phyloP scores from a whole-genome alignment of 805 yeast species.

The Lachancea sp. region DNA sequence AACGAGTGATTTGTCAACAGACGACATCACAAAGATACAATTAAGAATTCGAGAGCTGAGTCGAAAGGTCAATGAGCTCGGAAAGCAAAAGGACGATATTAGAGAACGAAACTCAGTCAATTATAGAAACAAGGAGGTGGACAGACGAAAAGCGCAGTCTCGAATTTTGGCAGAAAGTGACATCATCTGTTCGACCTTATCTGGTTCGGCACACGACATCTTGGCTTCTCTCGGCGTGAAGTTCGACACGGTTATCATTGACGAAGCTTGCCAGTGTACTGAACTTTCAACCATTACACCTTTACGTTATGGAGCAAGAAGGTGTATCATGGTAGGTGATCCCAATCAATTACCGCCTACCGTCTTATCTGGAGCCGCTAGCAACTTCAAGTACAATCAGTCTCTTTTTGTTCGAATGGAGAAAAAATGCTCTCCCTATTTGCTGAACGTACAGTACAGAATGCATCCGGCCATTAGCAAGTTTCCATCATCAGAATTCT shows the following conservation, averaged over 20 bases:
- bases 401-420: conserved; percentile 93
- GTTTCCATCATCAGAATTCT: conserved; percentile 84
- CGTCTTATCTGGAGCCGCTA: conserved; percentile 83
- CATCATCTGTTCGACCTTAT: conserved; percentile 83
- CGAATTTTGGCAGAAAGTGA: conserved; percentile 68
- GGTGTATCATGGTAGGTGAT: conserved; percentile 96
- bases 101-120: conserved; percentile 67
- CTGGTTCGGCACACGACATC: conserved; percentile 91
- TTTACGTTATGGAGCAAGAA: conserved; percentile 78
- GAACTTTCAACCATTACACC: conserved; percentile 91
- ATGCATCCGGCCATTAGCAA: conserved; percentile 91
- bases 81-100: conserved; percentile 67
- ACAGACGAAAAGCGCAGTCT: conserved; percentile 67
- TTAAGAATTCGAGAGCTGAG: conserved; percentile 49
- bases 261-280: conserved; percentile 97
- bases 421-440: conserved; percentile 49
- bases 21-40: conserved; percentile 45
- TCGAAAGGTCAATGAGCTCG: conserved; percentile 58
- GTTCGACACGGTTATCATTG: conserved; percentile 87
- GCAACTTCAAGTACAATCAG: conserved; percentile 74
- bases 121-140: conserved; percentile 69
- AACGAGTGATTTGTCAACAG: conserved; percentile 41
- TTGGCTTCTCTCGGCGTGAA: conserved; percentile 65
- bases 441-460: conserved; percentile 89
- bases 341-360: conserved; percentile 98